A percentile compares a stretch with the other conserved stretches of the same genome.
phyloP scores from a whole-genome alignment of 306 rosid species.

The Macrotyloma uniflorum region DNA sequence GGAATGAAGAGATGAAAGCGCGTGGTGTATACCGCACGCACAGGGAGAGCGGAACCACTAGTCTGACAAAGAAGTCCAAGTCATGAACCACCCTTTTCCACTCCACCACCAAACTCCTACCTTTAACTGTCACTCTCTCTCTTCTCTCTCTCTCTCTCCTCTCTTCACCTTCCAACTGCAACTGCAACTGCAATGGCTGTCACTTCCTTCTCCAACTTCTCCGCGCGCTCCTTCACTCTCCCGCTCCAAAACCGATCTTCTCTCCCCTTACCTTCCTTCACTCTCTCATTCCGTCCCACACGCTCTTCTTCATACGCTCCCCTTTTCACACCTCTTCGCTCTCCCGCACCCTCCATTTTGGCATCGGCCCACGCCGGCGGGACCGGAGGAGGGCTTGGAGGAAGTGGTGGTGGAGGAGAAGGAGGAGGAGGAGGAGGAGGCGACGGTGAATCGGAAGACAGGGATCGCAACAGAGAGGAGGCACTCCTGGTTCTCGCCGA shows the following conservation, averaged over 20 bases:
- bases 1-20: neutral
- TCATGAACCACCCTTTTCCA: neutral
- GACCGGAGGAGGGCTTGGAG: neutral
- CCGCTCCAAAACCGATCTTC: constrained; percentile 35
- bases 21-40: neutral
- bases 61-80: neutral
- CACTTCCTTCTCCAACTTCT: constrained; percentile 57
- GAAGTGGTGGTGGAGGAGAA: neutral
- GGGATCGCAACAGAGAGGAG: constrained; percentile 73
- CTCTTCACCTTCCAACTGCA: neutral
- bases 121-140: neutral
- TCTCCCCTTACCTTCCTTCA: constrained; percentile 31
- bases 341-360: constrained; percentile 11
- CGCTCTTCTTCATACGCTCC: constrained; percentile 6
- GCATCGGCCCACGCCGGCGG: constrained; percentile 32
- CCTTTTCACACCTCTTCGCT: constrained; percentile 17
- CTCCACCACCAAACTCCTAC: neutral
- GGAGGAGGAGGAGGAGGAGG: constrained; percentile 29
- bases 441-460: constrained; percentile 46
- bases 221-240: constrained; percentile 44
- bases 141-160: neutral
- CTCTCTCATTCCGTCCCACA: constrained; percentile 15
- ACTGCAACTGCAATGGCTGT: constrained; percentile 46
- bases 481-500: constrained; percentile 63
- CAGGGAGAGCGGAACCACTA: no score